These are phyloP conservation scores for Patellifolia procumbens DNA, from an alignment of 179 eudicot species.

Conservation along the genomic window DNA sequence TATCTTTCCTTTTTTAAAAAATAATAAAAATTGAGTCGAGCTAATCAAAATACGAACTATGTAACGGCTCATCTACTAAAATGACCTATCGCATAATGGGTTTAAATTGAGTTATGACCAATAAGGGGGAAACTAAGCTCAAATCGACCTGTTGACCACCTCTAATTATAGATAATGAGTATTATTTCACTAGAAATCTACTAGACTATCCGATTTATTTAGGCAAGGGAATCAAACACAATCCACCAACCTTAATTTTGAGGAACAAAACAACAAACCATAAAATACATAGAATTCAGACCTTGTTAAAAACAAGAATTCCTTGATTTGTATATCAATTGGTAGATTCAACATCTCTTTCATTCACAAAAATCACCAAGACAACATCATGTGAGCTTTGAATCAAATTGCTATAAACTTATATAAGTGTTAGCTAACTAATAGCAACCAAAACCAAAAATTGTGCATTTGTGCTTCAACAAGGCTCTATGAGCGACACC, in stretches of 20 bases:
- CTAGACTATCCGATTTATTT: neutral
- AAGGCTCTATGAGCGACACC: neutral
- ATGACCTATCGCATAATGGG: too few relatives aligned
- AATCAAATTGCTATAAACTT: slow-evolving; percentile 8
- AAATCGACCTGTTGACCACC: too few relatives aligned
- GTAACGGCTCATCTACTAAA: too few relatives aligned
- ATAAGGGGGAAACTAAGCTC: too few relatives aligned
- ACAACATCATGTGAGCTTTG: slow-evolving; percentile 24
- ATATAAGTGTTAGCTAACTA: neutral
- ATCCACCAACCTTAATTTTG: neutral
- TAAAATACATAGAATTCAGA: neutral
- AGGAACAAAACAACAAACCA: neutral
- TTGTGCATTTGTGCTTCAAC: neutral
- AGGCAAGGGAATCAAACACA: neutral
- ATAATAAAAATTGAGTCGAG: too few relatives aligned
- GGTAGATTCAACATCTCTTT: slow-evolving; percentile 13
- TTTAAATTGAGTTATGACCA: too few relatives aligned
- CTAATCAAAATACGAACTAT: too few relatives aligned
- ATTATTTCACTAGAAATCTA: too few relatives aligned
- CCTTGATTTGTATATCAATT: neutral
- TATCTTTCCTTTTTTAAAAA: too few relatives aligned
- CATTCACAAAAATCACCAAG: slow-evolving; percentile 9
- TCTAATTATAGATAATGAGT: too few relatives aligned
- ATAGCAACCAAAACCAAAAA: slow-evolving; percentile 2
- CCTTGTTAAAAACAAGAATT: neutral